phyloP scores from a whole-genome alignment of 768 basidiomycete species.

The Scleroderma bovista region DNA sequence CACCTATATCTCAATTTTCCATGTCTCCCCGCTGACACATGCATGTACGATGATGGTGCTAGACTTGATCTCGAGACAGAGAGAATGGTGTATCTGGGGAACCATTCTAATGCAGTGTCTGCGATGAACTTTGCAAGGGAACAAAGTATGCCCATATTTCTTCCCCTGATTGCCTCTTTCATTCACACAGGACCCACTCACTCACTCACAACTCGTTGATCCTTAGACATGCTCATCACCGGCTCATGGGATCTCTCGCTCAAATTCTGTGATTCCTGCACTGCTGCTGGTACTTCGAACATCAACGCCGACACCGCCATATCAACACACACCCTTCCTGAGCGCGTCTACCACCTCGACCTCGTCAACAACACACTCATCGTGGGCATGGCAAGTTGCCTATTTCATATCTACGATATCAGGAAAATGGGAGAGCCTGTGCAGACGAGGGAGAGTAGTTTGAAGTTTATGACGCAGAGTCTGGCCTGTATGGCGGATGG shows the following conservation, averaged over 20 bases:
- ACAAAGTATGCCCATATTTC: constrained; percentile 55
- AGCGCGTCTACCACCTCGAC: constrained; percentile 83
- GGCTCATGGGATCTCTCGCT: no score
- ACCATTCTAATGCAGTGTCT: constrained; percentile 77
- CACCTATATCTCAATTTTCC: constrained; percentile 4
- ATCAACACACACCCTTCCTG: constrained; percentile 60
- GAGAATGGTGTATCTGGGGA: constrained; percentile 69
- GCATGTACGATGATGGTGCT: no score
- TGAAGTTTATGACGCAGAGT: no score
- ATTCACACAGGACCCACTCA: not conserved
- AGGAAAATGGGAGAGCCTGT: no score
- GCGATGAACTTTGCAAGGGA: constrained; percentile 66
- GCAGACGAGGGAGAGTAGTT: no score
- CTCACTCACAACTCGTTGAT: constrained; percentile 60
- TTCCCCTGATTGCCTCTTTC: not conserved
- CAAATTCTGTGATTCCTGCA: constrained; percentile 81
- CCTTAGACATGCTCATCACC: no score
- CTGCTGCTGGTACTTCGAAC: no score
- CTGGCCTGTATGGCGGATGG: no score
- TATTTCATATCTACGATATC: no score
- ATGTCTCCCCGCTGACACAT: not conserved
- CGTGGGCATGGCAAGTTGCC: no score
- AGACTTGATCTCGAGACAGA: no score
- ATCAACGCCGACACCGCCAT: no score
- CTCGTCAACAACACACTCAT: constrained; percentile 63